Base-by-base conservation (phyloP, 164 flowering plant genomes). In the Berberis vulgaris region DNA sequence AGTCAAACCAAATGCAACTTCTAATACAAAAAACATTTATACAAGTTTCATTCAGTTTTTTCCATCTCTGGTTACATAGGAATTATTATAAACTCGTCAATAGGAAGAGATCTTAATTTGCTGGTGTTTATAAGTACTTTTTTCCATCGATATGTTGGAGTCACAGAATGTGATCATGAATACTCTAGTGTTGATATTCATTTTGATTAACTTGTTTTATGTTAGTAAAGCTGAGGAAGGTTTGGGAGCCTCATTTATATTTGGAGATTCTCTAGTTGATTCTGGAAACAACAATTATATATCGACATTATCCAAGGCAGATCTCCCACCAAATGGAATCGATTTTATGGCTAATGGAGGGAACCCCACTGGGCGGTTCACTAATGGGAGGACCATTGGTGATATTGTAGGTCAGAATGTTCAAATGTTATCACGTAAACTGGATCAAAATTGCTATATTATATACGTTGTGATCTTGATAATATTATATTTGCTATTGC, bases 241-340 rank as follows among this genome's bases (percentile, higher is more conserved):
- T 1, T 67, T 78, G 3, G 96, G 86, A 46, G 95, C 87, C 67
- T 91, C 89, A 0, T 90, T 71, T 45, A 57, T 88, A 2, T 86
- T 90, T 45, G 95, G 97, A 0, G 95, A 90, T 71, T 90, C 97
- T 0, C 67, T 90, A 45, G 73, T 92, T 9, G 95, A 90, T 49
- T 92, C 85, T 41, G 97, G 97, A 6, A 90, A 90, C 83, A 90
- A 90, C 76, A 88, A 90, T n/a, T 72, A 62, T 60, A 69, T 88
- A 43, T 79, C 75, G 66, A 82, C 92, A 11, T 82, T 87, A 1
- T 92, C 92, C 11, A 83, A 76, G 57, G 71, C 95, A 0, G 80
- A 90, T 68, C 86, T 60, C 69, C 91, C 90, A 0, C 80, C 79
- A 79, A 86, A 90, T 68, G 92, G 95, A 1, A 45, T 87, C 40